Evolutionary conservation across 2,329 filamentous ascomycete genomes (phyloP), one percentile per base, ranked within the genome.

Genomic region (Dendryphion nanum): DNA sequence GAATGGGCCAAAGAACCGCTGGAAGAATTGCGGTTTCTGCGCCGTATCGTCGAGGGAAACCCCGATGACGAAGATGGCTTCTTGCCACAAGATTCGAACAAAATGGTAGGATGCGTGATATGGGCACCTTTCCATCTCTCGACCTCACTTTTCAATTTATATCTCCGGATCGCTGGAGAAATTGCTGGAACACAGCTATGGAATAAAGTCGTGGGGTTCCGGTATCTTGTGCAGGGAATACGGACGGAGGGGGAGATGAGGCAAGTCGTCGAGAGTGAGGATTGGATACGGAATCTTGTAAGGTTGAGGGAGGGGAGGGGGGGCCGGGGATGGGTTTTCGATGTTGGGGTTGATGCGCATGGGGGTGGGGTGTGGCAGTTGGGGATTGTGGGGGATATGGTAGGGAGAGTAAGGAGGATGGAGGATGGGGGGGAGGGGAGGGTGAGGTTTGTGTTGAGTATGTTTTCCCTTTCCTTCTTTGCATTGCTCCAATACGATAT

Each of bases 121-220:
- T 96, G 88, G 87, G 89, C 89, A n/a, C 90, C 90, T 0, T 61
- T 96, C 33, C 78, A 85, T 7, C 79, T 81, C 29, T 81, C 86
- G 0, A 59, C 75, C 0, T 70, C 64, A 5, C 75, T 73, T 1
- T 66, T 96, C 59, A 69, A 77, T 45, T 64, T 68, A 45, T 96
- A 94, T 62, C 70, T 95, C 5, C 65, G 64, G 0, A 57, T 73
- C 13, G 86, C 81, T 3, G 70, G 81, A 59, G 69, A 79, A 44
- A 71, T 70, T 37, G 82, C 83, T 0, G 86, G 84, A 1, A 71
- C 74, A 29, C 59, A 63, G 31, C 75, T 78, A 13, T 93, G 81
- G 82, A 53, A 55, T 30, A 81, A 80, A 62, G 72, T 95, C 18
- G 83, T 81, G 42, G 91, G 90, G 0, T 89, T 94, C 56, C 72